phyloP scores from a whole-genome alignment of 306 rosid genomes.

The Dalbergia oliveri region DNA sequence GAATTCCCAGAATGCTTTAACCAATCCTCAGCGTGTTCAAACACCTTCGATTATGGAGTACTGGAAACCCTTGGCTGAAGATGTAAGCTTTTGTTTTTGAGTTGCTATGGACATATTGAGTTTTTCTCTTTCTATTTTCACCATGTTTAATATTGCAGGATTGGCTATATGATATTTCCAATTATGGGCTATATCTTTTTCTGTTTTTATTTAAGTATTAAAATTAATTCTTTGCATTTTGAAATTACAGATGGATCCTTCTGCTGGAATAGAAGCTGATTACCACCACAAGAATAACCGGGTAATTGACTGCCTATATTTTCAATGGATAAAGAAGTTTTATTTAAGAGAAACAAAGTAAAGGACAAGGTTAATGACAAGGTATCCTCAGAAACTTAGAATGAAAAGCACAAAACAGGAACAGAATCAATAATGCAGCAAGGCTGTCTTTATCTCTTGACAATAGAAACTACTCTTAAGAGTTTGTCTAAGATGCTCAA shows the following conservation, averaged over 20 bases:
- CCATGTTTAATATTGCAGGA: constrained; percentile 1
- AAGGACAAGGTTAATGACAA: background rate
- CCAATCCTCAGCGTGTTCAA: constrained; percentile 90
- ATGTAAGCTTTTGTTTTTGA: constrained; percentile 67
- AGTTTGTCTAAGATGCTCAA: background rate
- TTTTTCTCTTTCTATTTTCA: constrained; percentile 5
- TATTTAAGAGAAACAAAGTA: constrained; percentile 22
- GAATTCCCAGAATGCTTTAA: constrained; percentile 80
- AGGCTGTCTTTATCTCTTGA: constrained; percentile 16
- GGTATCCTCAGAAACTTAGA: background rate
- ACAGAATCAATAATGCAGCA: background rate
- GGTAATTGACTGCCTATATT: constrained; percentile 54
- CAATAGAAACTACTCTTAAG: background rate
- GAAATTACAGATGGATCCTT: constrained; percentile 79
- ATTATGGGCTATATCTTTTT: background rate
- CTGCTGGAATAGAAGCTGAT: constrained; percentile 94
- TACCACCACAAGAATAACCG: constrained; percentile 88
- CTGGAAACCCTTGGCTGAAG: constrained; percentile 97
- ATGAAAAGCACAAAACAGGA: background rate
- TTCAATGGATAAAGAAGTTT: constrained; percentile 4
- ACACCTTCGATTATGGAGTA: constrained; percentile 91
- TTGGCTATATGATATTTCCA: constrained; percentile 32
- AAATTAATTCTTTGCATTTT: constrained; percentile 38
- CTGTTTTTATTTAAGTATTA: constrained; percentile 19
- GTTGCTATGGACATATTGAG: constrained; percentile 17